Base-by-base conservation (phyloP, 345 rosid genomes). In the Chamaenerion angustifolium region DNA sequence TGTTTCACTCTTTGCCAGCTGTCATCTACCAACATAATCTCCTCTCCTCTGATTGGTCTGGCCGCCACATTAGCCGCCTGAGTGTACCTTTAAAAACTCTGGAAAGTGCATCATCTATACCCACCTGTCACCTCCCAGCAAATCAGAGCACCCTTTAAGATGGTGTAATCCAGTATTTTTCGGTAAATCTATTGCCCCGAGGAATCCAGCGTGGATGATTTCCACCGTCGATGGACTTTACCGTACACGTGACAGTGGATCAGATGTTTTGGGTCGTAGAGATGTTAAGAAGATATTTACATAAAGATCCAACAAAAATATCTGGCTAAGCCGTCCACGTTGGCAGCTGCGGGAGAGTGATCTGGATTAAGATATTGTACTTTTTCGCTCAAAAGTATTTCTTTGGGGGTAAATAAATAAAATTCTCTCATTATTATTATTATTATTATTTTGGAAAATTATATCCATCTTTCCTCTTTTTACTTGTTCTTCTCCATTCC, bases 291-390 rank as follows among this genome's bases (percentile, higher is more conserved):
- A 80, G 82, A 80, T 82, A 71, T 81, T 77, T 67, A 4, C 37
- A 31, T 31, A 56, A 66, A 66, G 37, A 31, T 8, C 8, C 3
- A 71, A n/a, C n/a, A n/a, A n/a, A 83, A 86, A 86, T 78, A 86
- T 86, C 87, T 73, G 56, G 67, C 62, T 62, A 51, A 71, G 59
- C 60, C 73, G 76, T 76, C 95, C 96, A 86, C 87, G 95, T 72
- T 44, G 79, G 84, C 93, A 58, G 4, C 11, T 0, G 10, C n/a
- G 40, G 51, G 15, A 45, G 65, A 63, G 52, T 75, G 68, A 70
- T 74, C 80, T 79, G 84, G 84, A 80, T 68, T 70, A 71, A 42
- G 71, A 75, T 58, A 58, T 63, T 71, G 65, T 87, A 63, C 88
- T 75, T 76, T 78, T 76, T 51, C 37, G 37, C 37, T 4, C 37